Base-by-base conservation (phyloP, 2,329 filamentous ascomycete genomes). In the Rhynchosporium agropyri region DNA sequence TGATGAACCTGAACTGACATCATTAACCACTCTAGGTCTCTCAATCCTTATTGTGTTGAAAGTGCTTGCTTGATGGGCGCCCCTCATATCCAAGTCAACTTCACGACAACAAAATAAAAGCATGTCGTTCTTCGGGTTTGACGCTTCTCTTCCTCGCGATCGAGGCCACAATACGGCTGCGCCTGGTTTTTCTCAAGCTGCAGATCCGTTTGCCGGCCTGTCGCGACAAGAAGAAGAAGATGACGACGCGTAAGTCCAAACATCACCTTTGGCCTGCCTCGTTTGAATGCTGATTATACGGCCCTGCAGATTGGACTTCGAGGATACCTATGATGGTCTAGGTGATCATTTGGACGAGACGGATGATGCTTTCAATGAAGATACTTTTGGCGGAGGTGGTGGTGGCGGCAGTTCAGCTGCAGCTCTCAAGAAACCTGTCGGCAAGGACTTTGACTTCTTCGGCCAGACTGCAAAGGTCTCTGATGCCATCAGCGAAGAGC, bases 401-500 rank as follows among this genome's bases (percentile, higher is more conserved):
- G 33, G 33, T 36, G 33, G 33, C 33, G 33, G 33, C 33, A 36
- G 6, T 63, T 78, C 76, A 40, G 74, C 76, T 42, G 78, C 76
- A 20, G 73, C 75, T 20, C 68, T 75, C 43, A 77, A 79, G 71
- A 76, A 82, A 69, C 72, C 80, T 10, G 85, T 95, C 63, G 93
- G 93, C 74, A 96, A 91, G 75, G 94, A 99, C 77, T 98, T 98
- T 72, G 95, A 99, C 76, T 99, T 98, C 78, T 96, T 96, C 68
- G 93, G 93, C 46, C 88, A 91, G 73, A 99, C 95, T 6, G 93
- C 93, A 63, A 87, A 93, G 77, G 90, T 97, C 46, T 84, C 92
- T 26, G 84, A 88, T 77, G 92, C 89, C 42, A 90, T 99, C 70
- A 90, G 92, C 68, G 92, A 98, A 77, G 95, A 98, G 78, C 91